These are phyloP conservation scores for Xylaria multiplex DNA, from an alignment of 2,329 filamentous ascomycete genomes.

Conservation along the genomic window DNA sequence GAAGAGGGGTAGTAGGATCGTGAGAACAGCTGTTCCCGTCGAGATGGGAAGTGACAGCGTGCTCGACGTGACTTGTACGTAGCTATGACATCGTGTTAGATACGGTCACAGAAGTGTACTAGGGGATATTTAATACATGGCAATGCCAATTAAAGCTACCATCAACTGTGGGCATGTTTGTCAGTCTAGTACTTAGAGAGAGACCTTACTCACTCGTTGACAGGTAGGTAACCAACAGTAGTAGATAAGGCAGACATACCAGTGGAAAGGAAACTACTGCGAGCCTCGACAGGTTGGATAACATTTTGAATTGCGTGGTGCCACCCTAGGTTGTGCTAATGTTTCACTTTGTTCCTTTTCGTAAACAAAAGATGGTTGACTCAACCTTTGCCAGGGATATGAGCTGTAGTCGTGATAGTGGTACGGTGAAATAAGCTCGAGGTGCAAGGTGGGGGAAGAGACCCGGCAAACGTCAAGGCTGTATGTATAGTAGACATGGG, in stretches of 20 bases:
- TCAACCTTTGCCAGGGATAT: not conserved
- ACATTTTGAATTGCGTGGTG: conserved; percentile 18
- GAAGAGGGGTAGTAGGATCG: conserved; percentile 47
- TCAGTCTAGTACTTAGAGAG: conserved; percentile 12
- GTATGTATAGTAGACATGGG: too few species aligned
- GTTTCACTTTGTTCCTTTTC: not conserved
- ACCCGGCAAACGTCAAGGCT: conserved; percentile 9
- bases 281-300: conserved; percentile 25
- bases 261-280: conserved; percentile 21
- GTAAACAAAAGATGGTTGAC: not conserved
- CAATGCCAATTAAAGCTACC: conserved; percentile 32
- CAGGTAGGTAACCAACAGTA: not conserved
- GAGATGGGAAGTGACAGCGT: conserved; percentile 46
- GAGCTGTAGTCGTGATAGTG: not conserved
- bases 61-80: conserved; percentile 46
- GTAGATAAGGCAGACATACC: conserved; percentile 13
- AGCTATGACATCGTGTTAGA: conserved; percentile 39
- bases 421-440: not conserved
- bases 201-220: not conserved
- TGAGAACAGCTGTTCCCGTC: conserved; percentile 45
- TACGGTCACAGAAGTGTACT: not conserved
- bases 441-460: conserved; percentile 10
- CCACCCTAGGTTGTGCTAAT: not conserved
- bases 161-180: conserved; percentile 30
- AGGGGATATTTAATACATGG: conserved; percentile 31